Conservation (phyloP, 2,329 filamentous ascomycete species). For the Monosporascus sp. region DNA sequence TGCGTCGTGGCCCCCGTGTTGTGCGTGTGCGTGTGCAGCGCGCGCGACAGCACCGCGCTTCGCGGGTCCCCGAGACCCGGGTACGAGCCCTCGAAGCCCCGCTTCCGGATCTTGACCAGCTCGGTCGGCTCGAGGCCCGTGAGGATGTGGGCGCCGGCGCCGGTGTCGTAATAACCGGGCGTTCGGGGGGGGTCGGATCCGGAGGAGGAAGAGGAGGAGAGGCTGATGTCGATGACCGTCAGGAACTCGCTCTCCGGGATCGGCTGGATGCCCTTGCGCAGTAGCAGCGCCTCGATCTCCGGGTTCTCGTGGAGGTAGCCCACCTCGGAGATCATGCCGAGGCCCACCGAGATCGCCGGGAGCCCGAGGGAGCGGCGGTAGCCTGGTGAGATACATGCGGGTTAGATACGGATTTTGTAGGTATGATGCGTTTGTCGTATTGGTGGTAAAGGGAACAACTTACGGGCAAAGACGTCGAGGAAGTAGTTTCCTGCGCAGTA, state of each 20-base stretch:
- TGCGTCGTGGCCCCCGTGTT: not conserved
- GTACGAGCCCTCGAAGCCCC: constrained; percentile 11
- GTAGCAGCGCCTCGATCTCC: constrained; percentile 29
- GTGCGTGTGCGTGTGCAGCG: not conserved
- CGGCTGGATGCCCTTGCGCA: constrained; percentile 29
- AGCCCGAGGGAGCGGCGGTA: constrained; percentile 22
- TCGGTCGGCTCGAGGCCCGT: constrained; percentile 19
- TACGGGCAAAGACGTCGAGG: constrained; percentile 28
- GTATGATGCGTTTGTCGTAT: no score
- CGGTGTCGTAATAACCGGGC: not conserved
- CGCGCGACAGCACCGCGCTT: constrained; percentile 9
- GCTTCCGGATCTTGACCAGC: constrained; percentile 10
- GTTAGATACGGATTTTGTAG: no score
- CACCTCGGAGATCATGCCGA: constrained; percentile 27
- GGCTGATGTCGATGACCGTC: constrained; percentile 20
- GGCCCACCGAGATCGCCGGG: constrained; percentile 11
- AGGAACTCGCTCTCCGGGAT: constrained; percentile 27
- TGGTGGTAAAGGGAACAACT: no score
- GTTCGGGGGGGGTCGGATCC: no score
- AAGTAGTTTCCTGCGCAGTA: constrained; percentile 29
- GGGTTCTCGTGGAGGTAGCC: constrained; percentile 30
- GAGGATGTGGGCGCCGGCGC: constrained; percentile 14
- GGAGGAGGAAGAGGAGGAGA: constrained; percentile 1
- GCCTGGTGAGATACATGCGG: constrained; percentile 17
- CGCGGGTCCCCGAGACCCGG: constrained; percentile 13